phyloP scores from a whole-genome alignment of 169 alveolate genomes.

The Eimeria necatrix region DNA sequence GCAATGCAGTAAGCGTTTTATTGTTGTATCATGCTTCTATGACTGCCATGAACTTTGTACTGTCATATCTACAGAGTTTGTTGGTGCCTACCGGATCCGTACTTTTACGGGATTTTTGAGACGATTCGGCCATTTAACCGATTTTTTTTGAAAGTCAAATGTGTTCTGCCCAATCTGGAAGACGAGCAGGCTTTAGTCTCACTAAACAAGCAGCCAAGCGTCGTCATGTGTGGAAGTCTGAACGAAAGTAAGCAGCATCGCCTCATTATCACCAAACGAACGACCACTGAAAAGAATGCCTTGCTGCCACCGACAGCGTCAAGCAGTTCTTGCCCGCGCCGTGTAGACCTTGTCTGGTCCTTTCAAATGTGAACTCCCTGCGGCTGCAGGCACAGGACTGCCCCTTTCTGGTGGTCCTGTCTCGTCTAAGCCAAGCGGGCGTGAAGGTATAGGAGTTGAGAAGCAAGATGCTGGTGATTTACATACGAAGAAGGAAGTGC shows the following conservation, averaged over 20 bases:
- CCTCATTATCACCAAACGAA: not conserved
- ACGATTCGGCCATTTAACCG: conserved; percentile 46
- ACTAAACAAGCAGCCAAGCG: not conserved
- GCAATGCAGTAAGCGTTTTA: too few species aligned
- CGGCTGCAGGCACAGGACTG: not conserved
- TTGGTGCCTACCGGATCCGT: conserved; percentile 80
- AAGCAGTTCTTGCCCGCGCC: not conserved
- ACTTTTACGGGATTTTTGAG: conserved; percentile 74
- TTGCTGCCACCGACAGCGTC: not conserved
- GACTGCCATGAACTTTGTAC: not conserved
- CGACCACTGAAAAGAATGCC: not conserved
- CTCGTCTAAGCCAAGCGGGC: not conserved
- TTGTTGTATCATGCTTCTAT: too few species aligned
- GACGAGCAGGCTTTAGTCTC: conserved; percentile 46
- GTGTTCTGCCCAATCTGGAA: conserved; percentile 23
- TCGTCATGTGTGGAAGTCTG: not conserved
- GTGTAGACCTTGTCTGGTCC: not conserved
- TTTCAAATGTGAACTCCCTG: not conserved
- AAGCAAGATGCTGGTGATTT: not conserved
- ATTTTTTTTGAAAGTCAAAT: conserved; percentile 34
- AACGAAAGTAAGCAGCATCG: not conserved
- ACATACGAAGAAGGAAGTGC: not conserved
- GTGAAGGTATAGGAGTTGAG: conserved; percentile 14
- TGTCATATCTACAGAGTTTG: conserved; percentile 54
- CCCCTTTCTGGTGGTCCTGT: not conserved